Base-by-base conservation (phyloP, 2,329 filamentous ascomycete genomes). In the Aspergillus fischeri region DNA sequence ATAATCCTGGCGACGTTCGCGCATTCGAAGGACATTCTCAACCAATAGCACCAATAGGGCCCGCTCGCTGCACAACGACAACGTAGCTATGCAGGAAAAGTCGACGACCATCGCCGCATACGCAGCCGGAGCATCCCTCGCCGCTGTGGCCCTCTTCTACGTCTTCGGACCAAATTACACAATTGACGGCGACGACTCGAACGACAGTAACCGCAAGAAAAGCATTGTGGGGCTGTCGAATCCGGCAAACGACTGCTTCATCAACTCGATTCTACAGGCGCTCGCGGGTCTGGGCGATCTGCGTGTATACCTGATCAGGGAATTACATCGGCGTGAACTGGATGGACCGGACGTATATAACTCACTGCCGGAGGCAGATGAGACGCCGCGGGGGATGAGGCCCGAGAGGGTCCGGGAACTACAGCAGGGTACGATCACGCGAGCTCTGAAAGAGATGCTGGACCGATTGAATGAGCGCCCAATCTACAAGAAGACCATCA, bases 121-220 rank as follows among this genome's bases (percentile, higher is more conserved):
- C 77, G 94, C 94, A 69, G 94, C 93, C 58, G 93, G 93, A 66
- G 94, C 93, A 59, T 96, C 92, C 54, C 88, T 99, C 61, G 94
- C 94, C 55, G 94, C 94, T 60, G 90, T 96, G 61, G 93, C 94
- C 32, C 85, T 97, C 57, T 90, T 97, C 73, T 99, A 97, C 76
- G 93, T 97, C 66, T 97, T 99, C 76, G 92, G 89, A 8, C 94
- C 94, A n/a, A 97, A 92, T 53, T 97, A 93, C 75, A 90, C 96
- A 67, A 88, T 97, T 73, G 93, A 99, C 76, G 86, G 88, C 70
- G 89, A 94, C 56, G 83, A 87, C 52, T 79, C 80, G 25, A 77
- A 75, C 57, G 79, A 75, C 60, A 84, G 83, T 55, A 77, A 78
- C 61, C 86, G 90, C 65, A 94, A 92, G 75, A 93, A 91, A 70